These are phyloP conservation scores for Eimeria tenella DNA, from an alignment of 169 alveolate genomes.

Conservation along the genomic window DNA sequence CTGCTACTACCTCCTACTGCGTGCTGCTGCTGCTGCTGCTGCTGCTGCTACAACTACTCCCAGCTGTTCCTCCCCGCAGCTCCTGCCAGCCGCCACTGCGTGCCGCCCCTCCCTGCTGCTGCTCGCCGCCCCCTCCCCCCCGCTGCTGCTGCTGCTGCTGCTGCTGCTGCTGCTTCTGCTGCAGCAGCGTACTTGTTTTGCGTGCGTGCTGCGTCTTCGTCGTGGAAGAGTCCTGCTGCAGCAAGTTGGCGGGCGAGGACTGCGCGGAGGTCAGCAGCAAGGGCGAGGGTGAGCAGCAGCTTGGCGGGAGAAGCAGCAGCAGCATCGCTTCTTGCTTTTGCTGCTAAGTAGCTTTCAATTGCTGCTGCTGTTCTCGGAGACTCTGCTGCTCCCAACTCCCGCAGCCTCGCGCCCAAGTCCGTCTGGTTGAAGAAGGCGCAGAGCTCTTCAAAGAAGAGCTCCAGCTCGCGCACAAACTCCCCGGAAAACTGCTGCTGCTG, in stretches of 20 bases:
- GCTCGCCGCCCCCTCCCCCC: too few relatives aligned
- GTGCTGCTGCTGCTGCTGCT: too few relatives aligned
- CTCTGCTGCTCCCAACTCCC: background rate
- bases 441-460: slow-evolving; percentile 59
- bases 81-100: too few relatives aligned
- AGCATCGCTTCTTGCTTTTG: slow-evolving; percentile 60
- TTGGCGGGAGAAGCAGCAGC: slow-evolving; percentile 57
- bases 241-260: slow-evolving; percentile 29
- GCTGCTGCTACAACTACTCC: too few relatives aligned
- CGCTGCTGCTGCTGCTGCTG: too few relatives aligned
- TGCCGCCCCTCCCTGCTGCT: too few relatives aligned
- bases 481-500: slow-evolving; percentile 9
- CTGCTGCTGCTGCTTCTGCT: too few relatives aligned
- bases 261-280: slow-evolving; percentile 41
- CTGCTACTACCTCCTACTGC: too few relatives aligned
- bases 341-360: slow-evolving; percentile 26
- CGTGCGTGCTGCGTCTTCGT: background rate
- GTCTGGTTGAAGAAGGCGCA: slow-evolving; percentile 60
- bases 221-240: background rate
- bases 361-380: slow-evolving; percentile 27
- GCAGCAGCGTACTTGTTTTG: slow-evolving; percentile 19
- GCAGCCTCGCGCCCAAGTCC: slow-evolving; percentile 48
- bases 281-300: slow-evolving; percentile 49
- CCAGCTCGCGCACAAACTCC: slow-evolving; percentile 62
- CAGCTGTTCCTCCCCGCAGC: too few relatives aligned